These are phyloP conservation scores for Fusarium clavum DNA, from an alignment of 2,329 filamentous ascomycete species.

Conservation along the genomic window DNA sequence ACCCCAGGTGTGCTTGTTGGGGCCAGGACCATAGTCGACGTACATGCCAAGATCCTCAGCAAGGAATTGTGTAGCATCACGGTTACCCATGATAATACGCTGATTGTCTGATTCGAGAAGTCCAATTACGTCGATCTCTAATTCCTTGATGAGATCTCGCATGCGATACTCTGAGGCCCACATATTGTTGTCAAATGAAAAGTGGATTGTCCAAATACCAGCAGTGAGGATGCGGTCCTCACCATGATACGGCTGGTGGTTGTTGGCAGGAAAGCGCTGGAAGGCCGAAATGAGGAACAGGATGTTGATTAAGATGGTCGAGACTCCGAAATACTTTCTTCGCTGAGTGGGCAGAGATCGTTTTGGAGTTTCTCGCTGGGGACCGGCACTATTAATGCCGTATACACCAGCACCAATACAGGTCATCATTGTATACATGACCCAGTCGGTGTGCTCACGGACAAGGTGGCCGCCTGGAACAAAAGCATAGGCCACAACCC, in stretches of 20 bases:
- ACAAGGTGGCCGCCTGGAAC: constrained; percentile 94
- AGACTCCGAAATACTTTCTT: constrained; percentile 64
- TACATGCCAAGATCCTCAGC: constrained; percentile 99
- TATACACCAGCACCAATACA: constrained; percentile 87
- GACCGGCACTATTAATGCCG: constrained; percentile 68
- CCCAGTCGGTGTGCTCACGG: constrained; percentile 94
- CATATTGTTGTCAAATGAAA: constrained; percentile 98
- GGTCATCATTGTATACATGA: constrained; percentile 89
- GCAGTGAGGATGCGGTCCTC: constrained; percentile 90
- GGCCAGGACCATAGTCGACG: constrained; percentile 94
- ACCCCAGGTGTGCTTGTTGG: constrained; percentile 99
- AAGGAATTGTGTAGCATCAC: constrained; percentile 93
- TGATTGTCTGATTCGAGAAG: constrained; percentile 93
- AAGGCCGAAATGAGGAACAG: constrained; percentile 85
- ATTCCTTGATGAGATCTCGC: constrained; percentile 88
- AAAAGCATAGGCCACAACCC: constrained; percentile 98
- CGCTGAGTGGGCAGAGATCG: constrained; percentile 55
- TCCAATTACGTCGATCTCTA: constrained; percentile 98
- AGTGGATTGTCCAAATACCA: constrained; percentile 99
- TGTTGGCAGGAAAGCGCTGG: constrained; percentile 89
- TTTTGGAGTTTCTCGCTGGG: constrained; percentile 52
- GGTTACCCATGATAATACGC: constrained; percentile 99
- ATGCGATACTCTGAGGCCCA: constrained; percentile 97
- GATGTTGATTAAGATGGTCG: constrained; percentile 81
- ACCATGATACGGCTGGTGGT: constrained; percentile 90